Conservation (phyloP, 1,284 basidiomycete genomes). For the Rhodofomes roseus region DNA sequence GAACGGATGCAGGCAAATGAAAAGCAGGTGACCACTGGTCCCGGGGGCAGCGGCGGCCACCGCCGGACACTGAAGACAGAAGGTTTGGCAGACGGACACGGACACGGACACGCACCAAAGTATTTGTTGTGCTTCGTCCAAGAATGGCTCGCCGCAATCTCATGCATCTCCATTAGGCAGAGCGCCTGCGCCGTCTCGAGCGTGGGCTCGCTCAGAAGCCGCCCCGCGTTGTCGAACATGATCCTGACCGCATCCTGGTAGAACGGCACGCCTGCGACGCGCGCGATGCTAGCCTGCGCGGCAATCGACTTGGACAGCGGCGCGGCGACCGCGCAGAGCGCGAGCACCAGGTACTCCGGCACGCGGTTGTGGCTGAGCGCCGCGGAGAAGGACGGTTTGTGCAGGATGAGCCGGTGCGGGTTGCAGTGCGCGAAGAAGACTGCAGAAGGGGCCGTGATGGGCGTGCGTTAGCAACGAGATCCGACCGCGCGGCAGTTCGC, state of each 20-base stretch:
- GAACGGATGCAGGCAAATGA: neutral
- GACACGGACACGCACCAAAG: slow-evolving; percentile 27
- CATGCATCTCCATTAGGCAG: slow-evolving; percentile 65
- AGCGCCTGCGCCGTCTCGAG: slow-evolving; percentile 70
- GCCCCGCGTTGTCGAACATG: slow-evolving; percentile 66
- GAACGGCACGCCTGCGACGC: slow-evolving; percentile 67
- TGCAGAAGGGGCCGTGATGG: slow-evolving; percentile 25
- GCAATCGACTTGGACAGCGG: slow-evolving; percentile 65
- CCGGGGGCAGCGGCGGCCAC: neutral
- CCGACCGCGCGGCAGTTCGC: neutral
- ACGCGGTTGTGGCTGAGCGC: slow-evolving; percentile 60
- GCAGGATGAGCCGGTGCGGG: slow-evolving; percentile 68
- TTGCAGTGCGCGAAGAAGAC: slow-evolving; percentile 81
- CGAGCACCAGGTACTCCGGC: slow-evolving; percentile 63
- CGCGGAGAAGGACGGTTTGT: slow-evolving; percentile 69
- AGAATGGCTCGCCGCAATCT: slow-evolving; percentile 44
- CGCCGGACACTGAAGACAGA: neutral
- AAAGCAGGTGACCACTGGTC: slow-evolving; percentile 3
- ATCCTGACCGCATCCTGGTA: slow-evolving; percentile 61
- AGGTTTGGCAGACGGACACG: neutral
- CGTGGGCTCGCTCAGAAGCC: slow-evolving; percentile 50
- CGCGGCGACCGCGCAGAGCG: slow-evolving; percentile 72
- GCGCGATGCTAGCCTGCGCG: slow-evolving; percentile 47
- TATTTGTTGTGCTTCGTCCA: slow-evolving; percentile 34
- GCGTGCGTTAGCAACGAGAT: slow-evolving; percentile 9